Evolutionary conservation across 2,329 filamentous ascomycete species (phyloP).

Genomic region (Penicillium sp.): DNA sequence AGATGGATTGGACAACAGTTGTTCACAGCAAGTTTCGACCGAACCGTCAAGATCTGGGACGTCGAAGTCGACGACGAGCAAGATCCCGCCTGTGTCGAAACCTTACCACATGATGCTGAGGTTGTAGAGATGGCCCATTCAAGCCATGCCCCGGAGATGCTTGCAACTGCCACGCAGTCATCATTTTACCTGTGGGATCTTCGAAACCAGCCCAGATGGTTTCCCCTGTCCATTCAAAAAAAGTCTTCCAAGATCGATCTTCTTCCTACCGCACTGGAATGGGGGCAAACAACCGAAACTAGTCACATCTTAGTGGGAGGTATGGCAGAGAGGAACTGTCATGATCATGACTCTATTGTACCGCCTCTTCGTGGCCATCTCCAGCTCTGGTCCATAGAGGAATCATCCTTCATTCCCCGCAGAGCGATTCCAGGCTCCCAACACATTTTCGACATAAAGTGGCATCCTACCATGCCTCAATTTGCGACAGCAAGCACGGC

Average conservation of each 20-base stretch:
- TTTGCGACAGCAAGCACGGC: conserved; percentile 59
- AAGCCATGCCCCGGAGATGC: conserved; percentile 37
- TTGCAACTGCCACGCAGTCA: conserved; percentile 54
- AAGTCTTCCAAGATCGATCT: conserved; percentile 35
- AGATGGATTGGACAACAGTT: conserved; percentile 55
- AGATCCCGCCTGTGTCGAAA: conserved; percentile 32
- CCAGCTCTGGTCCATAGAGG: conserved; percentile 57
- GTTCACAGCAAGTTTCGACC: conserved; percentile 61
- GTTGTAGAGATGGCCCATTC: conserved; percentile 59
- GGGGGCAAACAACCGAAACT: conserved; percentile 48
- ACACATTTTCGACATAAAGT: conserved; percentile 63
- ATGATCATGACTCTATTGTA: conserved; percentile 34
- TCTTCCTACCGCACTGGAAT: conserved; percentile 53
- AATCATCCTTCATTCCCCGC: conserved; percentile 39
- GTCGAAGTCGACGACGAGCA: conserved; percentile 30
- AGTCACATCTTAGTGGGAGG: conserved; percentile 58
- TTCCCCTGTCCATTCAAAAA: conserved; percentile 31
- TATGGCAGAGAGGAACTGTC: conserved; percentile 47
- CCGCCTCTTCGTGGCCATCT: conserved; percentile 54
- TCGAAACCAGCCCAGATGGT: conserved; percentile 22
- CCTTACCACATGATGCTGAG: conserved; percentile 50
- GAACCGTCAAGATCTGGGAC: conserved; percentile 62
- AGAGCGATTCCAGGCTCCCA: conserved; percentile 52
- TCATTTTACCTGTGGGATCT: conserved; percentile 43
- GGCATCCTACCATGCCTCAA: conserved; percentile 54